Base-by-base conservation (phyloP, 345 rosid genomes). In the Atalantia buxifolia region DNA sequence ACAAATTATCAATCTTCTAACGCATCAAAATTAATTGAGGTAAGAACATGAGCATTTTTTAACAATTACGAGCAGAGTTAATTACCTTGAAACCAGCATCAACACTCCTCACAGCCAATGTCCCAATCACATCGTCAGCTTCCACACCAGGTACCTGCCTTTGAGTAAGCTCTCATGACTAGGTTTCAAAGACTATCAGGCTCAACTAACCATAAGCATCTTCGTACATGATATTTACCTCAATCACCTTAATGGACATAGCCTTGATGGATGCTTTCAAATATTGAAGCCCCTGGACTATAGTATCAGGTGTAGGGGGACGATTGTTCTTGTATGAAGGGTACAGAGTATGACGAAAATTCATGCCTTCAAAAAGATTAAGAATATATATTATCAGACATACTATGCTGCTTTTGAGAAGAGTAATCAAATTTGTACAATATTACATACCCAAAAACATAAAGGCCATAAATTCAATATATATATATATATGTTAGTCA, bases 71-170 rank as follows among this genome's bases (percentile, higher is more conserved):
- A 1, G 50, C 19, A 3, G 21, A 28, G n/a, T 27, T 48, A 66
- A 42, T 77, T 84, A 96, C 97, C 95, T 89, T 94, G 81, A 84
- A 92, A 57, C 99, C 98, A 50, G 84, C 89, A 74, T 85, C 90
- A 71, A 94, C 89, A 89, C 97, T 94, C 86, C 92, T 93, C 50
- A 79, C 71, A 73, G 97, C 98, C 89, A 96, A 81, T 28, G 99
- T 94, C 75, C 99, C 99, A 79, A 96, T 92, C 75, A 96, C 99
- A 78, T 96, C 99, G 81, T 94, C 98, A 66, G 99, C 99, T 90
- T 96, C 99, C 76, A 96, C 99, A 72, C 99, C 98, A 59, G 97
- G 94, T 78, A 94, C 95, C 98, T 95, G 87, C 75, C 84, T 79
- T 86, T 53, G 31, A 61, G 66, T 74, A 77, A 74, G 78, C 79